A percentile compares a stretch with the other conserved stretches of the same genome.
Evolutionary conservation across 495 filamentous ascomycete species (phyloP).

Genomic region (Jackrogersella multiformis): DNA sequence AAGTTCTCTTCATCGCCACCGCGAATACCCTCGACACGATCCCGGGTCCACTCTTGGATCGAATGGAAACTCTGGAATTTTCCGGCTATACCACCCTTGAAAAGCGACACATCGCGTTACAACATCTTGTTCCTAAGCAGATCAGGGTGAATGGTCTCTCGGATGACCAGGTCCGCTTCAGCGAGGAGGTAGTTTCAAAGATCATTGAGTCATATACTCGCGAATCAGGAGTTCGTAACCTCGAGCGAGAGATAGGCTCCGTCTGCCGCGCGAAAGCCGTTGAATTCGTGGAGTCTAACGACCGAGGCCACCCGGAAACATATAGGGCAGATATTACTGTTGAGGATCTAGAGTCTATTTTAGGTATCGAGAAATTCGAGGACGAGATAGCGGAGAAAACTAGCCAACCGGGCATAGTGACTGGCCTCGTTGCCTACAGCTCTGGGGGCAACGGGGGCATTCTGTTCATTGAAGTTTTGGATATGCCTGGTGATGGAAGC

Average conservation of each 20-base stretch:
- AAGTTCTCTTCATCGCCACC: constrained; percentile 98
- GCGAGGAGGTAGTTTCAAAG: constrained; percentile 87
- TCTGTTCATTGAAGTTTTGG: constrained; percentile 96
- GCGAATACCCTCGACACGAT: constrained; percentile 97
- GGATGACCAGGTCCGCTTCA: constrained; percentile 75
- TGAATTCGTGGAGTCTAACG: constrained; percentile 88
- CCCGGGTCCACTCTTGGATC: constrained; percentile 90
- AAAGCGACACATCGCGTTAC: constrained; percentile 93
- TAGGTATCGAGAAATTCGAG: constrained; percentile 93
- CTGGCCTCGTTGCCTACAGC: constrained; percentile 95
- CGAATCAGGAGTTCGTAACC: constrained; percentile 95
- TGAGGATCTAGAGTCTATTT: constrained; percentile 85
- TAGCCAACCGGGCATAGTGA: constrained; percentile 91
- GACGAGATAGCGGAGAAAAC: constrained; percentile 94
- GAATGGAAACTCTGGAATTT: constrained; percentile 94
- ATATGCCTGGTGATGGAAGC: constrained; percentile 93
- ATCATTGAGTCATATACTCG: constrained; percentile 96
- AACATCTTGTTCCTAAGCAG: constrained; percentile 95
- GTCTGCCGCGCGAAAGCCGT: constrained; percentile 97
- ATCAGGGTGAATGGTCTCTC: constrained; percentile 79
- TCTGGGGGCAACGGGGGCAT: constrained; percentile 94
- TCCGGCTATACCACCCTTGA: constrained; percentile 98
- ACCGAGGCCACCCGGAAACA: constrained; percentile 69
- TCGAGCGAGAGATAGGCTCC: constrained; percentile 94
- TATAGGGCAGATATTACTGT: constrained; percentile 80